These are phyloP conservation scores for Geranium incanum DNA, from an alignment of 441 rosid genomes.

Conservation along the genomic window DNA sequence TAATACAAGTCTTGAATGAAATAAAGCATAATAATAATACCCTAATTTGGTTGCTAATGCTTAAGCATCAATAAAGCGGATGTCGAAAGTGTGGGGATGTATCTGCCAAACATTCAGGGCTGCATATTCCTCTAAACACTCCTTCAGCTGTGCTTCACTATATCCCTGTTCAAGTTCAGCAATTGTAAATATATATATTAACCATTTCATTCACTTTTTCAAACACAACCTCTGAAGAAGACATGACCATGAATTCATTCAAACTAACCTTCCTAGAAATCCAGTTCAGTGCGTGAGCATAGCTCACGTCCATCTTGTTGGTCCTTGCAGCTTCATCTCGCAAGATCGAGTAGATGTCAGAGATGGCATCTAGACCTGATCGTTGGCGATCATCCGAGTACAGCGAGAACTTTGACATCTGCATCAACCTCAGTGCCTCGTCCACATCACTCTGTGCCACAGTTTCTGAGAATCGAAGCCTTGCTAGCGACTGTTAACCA, in stretches of 20 bases:
- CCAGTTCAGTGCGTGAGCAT: conserved; percentile 93
- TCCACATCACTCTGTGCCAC: conserved; percentile 99
- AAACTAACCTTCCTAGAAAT: conserved; percentile 86
- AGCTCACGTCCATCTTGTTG: conserved; percentile 68
- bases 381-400: conserved; percentile 85
- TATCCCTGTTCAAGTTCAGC: conserved; percentile 60
- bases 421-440: conserved; percentile 93
- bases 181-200: too few relatives aligned
- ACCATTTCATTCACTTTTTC: not conserved
- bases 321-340: conserved; percentile 96
- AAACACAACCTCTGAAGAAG: not conserved
- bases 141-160: conserved; percentile 95
- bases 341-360: conserved; percentile 91
- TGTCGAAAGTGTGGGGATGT: conserved; percentile 86
- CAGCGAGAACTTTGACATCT: conserved; percentile 98
- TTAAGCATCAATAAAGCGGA: conserved; percentile 71
- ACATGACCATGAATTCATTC: conserved; percentile 13
- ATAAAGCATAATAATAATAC: too few relatives aligned
- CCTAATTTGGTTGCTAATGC: too few relatives aligned
- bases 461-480: conserved; percentile 87
- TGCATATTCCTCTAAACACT: conserved; percentile 96
- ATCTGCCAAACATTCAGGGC: conserved; percentile 96
- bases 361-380: conserved; percentile 94
- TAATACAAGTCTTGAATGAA: too few relatives aligned
- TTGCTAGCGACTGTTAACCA: conserved; percentile 68